phyloP scores from a whole-genome alignment of 331 rosid species.

The Quercus lobata region DNA sequence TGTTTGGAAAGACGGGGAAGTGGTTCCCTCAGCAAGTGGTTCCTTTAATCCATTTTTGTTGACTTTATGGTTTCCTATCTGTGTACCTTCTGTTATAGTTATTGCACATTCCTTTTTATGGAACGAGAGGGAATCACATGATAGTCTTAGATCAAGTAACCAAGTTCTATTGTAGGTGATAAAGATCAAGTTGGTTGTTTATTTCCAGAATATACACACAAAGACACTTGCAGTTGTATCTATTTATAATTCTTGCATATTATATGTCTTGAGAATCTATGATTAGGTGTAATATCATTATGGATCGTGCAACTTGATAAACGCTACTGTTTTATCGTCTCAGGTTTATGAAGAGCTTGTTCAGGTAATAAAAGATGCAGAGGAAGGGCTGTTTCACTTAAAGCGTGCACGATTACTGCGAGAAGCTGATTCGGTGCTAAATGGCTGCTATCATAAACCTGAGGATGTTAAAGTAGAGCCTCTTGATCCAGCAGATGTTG shows the following conservation, averaged over 20 bases:
- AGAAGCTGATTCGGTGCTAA: slow-evolving; percentile 65
- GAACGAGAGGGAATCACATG: background rate
- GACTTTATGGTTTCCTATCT: background rate
- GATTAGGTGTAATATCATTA: slow-evolving; percentile 3
- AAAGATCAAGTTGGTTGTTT: background rate
- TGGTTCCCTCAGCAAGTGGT: too few species aligned
- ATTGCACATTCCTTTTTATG: background rate
- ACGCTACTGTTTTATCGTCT: slow-evolving; percentile 2
- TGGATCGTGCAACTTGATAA: background rate
- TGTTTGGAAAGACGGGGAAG: too few species aligned
- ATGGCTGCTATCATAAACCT: slow-evolving; percentile 22
- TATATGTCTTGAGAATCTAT: background rate
- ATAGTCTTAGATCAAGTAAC: background rate
- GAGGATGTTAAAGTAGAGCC: slow-evolving; percentile 54
- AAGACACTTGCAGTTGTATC: background rate
- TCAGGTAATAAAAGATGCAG: slow-evolving; percentile 82
- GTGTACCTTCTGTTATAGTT: background rate
- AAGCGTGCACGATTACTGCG: slow-evolving; percentile 73
- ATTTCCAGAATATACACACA: background rate
- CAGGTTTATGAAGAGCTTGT: slow-evolving; percentile 86
- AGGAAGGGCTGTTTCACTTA: slow-evolving; percentile 84
- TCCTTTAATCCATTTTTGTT: too few species aligned
- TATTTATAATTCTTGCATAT: background rate
- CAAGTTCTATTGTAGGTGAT: background rate
- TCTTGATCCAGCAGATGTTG: slow-evolving; percentile 47